A percentile compares a stretch with the other conserved stretches of the same genome.
Conservation (phyloP, 345 rosid genomes). For the Eucalyptus viminalis region DNA sequence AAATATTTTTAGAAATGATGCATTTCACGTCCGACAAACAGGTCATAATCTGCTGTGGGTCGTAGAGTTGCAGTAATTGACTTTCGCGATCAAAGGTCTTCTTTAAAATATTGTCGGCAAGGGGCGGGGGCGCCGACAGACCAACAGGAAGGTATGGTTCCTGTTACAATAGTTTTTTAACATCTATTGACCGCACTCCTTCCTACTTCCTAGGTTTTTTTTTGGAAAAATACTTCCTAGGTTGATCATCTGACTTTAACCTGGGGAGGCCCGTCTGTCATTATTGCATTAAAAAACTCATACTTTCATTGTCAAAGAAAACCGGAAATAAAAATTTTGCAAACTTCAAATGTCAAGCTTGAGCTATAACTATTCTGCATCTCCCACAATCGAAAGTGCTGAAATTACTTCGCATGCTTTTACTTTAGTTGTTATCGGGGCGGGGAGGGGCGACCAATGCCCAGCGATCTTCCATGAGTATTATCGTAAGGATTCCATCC, state of each 20-base stretch:
- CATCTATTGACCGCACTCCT: background rate
- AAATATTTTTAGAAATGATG: background rate
- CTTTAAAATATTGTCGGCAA: background rate
- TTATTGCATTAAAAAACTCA: background rate
- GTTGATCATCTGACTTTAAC: background rate
- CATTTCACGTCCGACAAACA: background rate
- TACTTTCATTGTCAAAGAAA: background rate
- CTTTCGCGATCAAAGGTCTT: background rate
- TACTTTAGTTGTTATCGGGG: background rate
- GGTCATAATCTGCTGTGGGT: background rate
- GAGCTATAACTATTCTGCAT: too few species aligned
- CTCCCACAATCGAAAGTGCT: too few species aligned
- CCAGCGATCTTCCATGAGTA: background rate
- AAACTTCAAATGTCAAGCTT: background rate
- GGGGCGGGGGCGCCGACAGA: background rate
- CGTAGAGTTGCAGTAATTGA: background rate
- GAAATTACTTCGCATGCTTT: background rate
- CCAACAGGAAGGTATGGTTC: background rate
- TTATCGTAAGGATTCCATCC: too few species aligned
- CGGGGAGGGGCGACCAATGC: background rate
- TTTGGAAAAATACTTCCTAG: background rate
- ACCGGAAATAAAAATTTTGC: background rate
- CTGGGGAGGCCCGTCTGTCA: background rate
- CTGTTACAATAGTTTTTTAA: too few species aligned
- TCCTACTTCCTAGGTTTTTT: too few species aligned